Evolutionary conservation across 176 grass and related monocot species (phyloP).

Genomic region (Cymbopogon citratus): DNA sequence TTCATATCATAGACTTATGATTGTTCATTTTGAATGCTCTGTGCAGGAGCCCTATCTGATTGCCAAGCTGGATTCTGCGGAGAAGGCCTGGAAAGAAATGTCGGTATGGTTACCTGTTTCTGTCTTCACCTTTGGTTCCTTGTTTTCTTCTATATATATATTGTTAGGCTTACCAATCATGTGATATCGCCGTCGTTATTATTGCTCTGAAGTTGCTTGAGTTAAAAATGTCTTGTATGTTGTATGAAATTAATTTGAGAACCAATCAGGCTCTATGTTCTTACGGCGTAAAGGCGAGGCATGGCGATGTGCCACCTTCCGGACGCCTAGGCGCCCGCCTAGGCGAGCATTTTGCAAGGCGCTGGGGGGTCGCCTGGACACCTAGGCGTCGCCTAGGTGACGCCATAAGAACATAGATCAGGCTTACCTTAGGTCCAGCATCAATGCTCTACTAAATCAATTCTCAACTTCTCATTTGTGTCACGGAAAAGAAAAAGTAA

Average conservation of each 20-base stretch:
- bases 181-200: neutral
- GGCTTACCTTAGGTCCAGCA: neutral
- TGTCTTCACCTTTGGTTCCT: neutral
- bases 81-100: constrained; percentile 92
- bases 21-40: neutral
- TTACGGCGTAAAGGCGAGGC: too few species aligned
- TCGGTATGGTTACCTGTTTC: constrained; percentile 59
- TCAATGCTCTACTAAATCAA: neutral
- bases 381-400: too few species aligned
- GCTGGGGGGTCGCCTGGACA: too few species aligned
- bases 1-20: neutral
- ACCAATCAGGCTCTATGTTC: neutral
- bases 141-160: neutral
- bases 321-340: too few species aligned
- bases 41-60: constrained; percentile 79
- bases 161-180: neutral
- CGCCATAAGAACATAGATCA: too few species aligned
- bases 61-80: constrained; percentile 83
- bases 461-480: neutral
- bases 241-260: neutral
- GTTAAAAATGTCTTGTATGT: neutral
- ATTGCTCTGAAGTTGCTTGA: neutral
- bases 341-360: too few species aligned
- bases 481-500: neutral
- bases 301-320: too few species aligned